Base-by-base conservation (phyloP, 352 stramenopile species). In the Elongisporangium anandrum region DNA sequence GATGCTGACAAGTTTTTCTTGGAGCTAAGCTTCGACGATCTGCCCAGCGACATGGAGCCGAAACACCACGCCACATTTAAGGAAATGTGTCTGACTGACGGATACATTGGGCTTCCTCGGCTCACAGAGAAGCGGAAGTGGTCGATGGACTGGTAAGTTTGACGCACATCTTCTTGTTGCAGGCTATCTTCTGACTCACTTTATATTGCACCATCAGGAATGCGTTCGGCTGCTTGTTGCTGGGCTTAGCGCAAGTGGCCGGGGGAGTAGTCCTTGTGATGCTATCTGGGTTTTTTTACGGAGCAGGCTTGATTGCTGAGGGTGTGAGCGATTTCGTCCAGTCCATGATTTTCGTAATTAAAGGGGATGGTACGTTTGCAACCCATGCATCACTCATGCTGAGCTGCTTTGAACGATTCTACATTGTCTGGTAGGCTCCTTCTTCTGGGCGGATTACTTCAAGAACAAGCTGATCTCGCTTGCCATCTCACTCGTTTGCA, bases 401-500 rank as follows among this genome's bases (percentile, higher is more conserved):
- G 49, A 24, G 19, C 10, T 23, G 49, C 3, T 24, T 29, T 13
- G 17, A 10, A 7, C 20, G 49, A 10, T 17, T 15, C 7, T 29
- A 17, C 6, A 38, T 9, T 38, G 7, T 54, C 21, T 2, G 6
- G 20, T n/a, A 54, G 50, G 50, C 4, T 54, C 50, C 13, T 54
- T 54, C 50, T 22, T 21, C 20, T 54, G 50, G 50, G 23, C 13
- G 20, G 20, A 54, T 22, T 54, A 54, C 50, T 54, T 54, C 9
- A 54, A 22, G 50, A 54, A 26, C 50, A 54, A 54, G 19, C 20
- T 26, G 50, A 22, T 54, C 20, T 54, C 50, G 20, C 50, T 54
- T 10, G 50, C 50, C 4, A 26, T 54, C 6, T 54, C 50, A 21
- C 21, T 54, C 20, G 50, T 54, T 17, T 54, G 50, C 50, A 38